These are phyloP conservation scores for Ziziphus jujuba DNA, from an alignment of 306 rosid species.

Conservation along the genomic window DNA sequence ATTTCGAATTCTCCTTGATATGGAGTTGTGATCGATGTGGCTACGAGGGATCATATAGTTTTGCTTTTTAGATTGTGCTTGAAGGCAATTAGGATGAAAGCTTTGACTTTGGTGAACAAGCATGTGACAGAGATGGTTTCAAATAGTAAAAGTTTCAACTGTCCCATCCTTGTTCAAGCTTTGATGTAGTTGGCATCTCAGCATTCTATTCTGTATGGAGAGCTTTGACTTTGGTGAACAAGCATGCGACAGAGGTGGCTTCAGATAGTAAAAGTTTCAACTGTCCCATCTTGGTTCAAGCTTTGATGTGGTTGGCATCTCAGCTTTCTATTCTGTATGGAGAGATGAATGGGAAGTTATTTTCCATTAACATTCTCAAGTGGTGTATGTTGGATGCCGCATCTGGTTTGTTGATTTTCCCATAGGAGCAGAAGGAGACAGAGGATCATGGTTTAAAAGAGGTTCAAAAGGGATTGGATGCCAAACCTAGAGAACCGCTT, in stretches of 20 bases:
- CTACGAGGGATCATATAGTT: conserved; percentile 59
- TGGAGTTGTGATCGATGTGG: conserved; percentile 60
- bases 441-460: conserved; percentile 24
- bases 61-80: conserved; percentile 53
- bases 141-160: no score
- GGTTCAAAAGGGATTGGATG: conserved; percentile 18
- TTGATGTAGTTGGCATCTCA: no score
- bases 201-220: no score
- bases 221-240: conserved; percentile 33
- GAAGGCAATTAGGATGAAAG: conserved; percentile 60
- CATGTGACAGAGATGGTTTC: no score
- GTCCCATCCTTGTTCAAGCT: no score
- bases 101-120: no score
- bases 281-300: conserved; percentile 59
- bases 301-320: conserved; percentile 61
- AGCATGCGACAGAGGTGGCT: conserved; percentile 4
- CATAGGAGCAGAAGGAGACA: conserved; percentile 28
- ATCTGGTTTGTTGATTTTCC: conserved; percentile 38
- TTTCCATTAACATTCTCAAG: conserved; percentile 52
- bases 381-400: conserved; percentile 52
- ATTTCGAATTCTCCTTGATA: conserved; percentile 63
- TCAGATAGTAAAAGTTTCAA: conserved; percentile 11
- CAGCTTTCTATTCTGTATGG: conserved; percentile 73
- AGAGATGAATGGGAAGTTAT: conserved; percentile 48
- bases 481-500: conserved; percentile 2